Base-by-base conservation (phyloP, 2,329 filamentous ascomycete genomes). In the Nothopassalora personata region DNA sequence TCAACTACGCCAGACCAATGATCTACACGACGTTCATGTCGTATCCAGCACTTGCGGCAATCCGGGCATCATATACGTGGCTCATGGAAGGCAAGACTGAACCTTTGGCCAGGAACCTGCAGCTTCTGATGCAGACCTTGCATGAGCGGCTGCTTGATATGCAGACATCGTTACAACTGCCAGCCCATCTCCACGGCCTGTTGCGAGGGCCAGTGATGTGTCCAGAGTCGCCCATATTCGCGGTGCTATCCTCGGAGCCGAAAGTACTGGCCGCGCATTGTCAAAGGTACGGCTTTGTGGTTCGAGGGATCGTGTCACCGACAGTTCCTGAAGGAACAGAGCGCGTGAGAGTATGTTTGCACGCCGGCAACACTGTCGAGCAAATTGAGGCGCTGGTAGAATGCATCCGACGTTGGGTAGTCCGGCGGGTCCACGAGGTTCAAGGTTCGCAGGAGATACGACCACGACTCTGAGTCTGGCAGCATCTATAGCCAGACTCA, bases 21-120 rank as follows among this genome's bases (percentile, higher is more conserved):
- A 90, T 91, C 56, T 91, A 90, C 71, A 90, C 87, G 0, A 90
- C 87, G 0, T 86, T 86, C 31, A 80, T 89, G 74, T 80, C 84
- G 0, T 83, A 84, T 45, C 82, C 86, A 0, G 79, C 81, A 1
- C 77, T 89, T 1, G 81, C 81, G 0, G 80, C 81, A 13, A 85
- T 89, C 54, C 75, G 79, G 46, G 77, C 81, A 0, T 78, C 80
- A 0, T 88, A 87, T 66, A 76, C 80, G 7, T 79, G 85, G 33
- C 74, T 90, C n/a, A 70, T 68, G 8, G 70, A 73, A 1, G 83
- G 82, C 0, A 69, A 75, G 33, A 83, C 81, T 0, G 75, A 79
- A 56, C 59, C 69, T 9, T 60, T 76, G 6, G 76, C 77, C 58
- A 57, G 60, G n/a, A 74, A 79, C 3, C 75, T 86, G 0, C 78